Conservation (phyloP, 2,329 filamentous ascomycete species). For the Pseudogymnoascus sp. region DNA sequence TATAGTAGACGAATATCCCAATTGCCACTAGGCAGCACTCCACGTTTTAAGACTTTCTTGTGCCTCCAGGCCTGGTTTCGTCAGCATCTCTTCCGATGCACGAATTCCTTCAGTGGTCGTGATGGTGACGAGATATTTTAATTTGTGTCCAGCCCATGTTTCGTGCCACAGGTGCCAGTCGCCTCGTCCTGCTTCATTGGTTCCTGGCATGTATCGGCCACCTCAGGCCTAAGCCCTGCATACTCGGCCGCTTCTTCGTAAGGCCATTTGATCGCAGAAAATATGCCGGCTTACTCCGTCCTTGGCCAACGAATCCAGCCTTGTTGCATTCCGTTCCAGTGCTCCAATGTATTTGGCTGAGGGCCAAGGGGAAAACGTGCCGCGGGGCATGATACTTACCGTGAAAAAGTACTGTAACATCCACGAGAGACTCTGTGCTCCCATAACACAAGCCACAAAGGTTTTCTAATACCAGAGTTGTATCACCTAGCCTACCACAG, state of each 20-base stretch:
- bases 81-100: background rate
- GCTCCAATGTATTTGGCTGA: background rate
- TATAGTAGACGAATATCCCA: slow-evolving; percentile 6
- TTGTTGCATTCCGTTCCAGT: slow-evolving; percentile 7
- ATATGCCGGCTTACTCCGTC: slow-evolving; percentile 3
- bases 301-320: slow-evolving; percentile 4
- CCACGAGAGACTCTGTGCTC: background rate
- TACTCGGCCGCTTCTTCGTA: background rate
- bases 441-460: slow-evolving; percentile 8
- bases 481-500: background rate
- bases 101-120: background rate
- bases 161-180: slow-evolving; percentile 1
- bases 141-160: slow-evolving; percentile 3
- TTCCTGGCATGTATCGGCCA: slow-evolving; percentile 3
- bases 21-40: slow-evolving; percentile 1
- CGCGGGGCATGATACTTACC: slow-evolving; percentile 2
- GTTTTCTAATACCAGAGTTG: slow-evolving; percentile 5
- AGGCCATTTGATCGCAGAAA: background rate
- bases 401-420: background rate
- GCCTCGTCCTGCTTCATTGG: slow-evolving; percentile 7
- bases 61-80: background rate
- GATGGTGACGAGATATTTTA: background rate
- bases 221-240: background rate
- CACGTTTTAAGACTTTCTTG: slow-evolving; percentile 1
- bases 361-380: background rate